These are phyloP conservation scores for Flaveria floridana DNA, from an alignment of 140 eudicot species.

Conservation along the genomic window DNA sequence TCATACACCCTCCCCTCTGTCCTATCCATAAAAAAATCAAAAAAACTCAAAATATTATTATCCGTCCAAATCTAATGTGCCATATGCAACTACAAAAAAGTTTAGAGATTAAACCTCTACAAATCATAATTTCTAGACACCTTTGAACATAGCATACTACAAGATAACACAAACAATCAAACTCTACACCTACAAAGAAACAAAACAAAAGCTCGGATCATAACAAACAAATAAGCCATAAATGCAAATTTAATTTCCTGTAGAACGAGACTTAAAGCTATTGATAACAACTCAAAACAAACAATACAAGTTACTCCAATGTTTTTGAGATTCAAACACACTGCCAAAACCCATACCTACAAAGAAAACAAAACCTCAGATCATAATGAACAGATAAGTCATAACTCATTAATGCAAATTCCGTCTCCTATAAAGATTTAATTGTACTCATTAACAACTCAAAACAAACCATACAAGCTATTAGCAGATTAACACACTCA, in stretches of 20 bases:
- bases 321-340: too few relatives aligned
- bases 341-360: too few relatives aligned
- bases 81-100: not conserved
- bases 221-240: not conserved
- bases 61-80: not conserved
- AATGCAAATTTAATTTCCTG: not conserved
- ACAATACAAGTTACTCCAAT: not conserved
- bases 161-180: not conserved
- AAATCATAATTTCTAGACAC: constrained; percentile 6
- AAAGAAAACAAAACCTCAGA: not conserved
- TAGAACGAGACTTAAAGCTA: not conserved
- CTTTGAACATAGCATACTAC: not conserved
- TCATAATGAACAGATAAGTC: not conserved
- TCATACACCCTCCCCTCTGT: constrained; percentile 93
- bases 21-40: constrained; percentile 57
- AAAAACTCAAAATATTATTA: constrained; percentile 25
- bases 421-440: not conserved
- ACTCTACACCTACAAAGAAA: not conserved
- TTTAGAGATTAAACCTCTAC: not conserved
- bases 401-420: not conserved
- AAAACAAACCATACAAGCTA: not conserved
- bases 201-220: constrained; percentile 2
- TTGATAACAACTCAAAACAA: constrained; percentile 3
- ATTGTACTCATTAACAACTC: not conserved
- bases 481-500: not conserved